A percentile compares a stretch with the other conserved stretches of the same genome.
phyloP scores from a whole-genome alignment of 108 stramenopile species.

The Schizochytrium sp. region DNA sequence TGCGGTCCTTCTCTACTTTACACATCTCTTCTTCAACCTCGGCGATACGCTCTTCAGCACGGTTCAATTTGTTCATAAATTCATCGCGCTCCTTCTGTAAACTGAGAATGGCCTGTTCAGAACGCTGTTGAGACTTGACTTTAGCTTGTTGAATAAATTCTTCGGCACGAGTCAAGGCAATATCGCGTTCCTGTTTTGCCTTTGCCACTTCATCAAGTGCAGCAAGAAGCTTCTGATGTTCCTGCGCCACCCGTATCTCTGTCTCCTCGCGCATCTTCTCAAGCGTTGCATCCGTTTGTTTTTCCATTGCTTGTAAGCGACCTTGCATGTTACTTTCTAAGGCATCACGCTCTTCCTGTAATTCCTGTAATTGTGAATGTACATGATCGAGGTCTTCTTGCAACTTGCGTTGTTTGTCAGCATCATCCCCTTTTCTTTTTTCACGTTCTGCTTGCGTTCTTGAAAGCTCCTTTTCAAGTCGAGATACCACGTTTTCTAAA shows the following conservation, averaged over 20 bases:
- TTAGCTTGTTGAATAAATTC: background rate
- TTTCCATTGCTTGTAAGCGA: background rate
- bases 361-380: background rate
- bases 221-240: background rate
- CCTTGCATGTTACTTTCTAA: background rate
- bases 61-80: background rate
- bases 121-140: background rate
- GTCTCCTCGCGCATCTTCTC: too few relatives aligned
- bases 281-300: too few relatives aligned
- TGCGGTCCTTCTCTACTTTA: background rate
- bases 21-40: background rate
- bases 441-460: too few relatives aligned
- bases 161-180: background rate
- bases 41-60: background rate
- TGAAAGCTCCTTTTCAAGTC: too few relatives aligned
- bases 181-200: background rate
- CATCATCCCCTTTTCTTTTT: too few relatives aligned
- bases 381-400: background rate
- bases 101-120: background rate
- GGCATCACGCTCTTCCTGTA: background rate
- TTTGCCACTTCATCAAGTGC: conserved; percentile 5
- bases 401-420: too few relatives aligned
- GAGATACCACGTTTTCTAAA: too few relatives aligned
- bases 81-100: background rate
- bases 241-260: background rate